These are phyloP conservation scores for Eutypa lata DNA, from an alignment of 2,329 filamentous ascomycete species.

Conservation along the genomic window DNA sequence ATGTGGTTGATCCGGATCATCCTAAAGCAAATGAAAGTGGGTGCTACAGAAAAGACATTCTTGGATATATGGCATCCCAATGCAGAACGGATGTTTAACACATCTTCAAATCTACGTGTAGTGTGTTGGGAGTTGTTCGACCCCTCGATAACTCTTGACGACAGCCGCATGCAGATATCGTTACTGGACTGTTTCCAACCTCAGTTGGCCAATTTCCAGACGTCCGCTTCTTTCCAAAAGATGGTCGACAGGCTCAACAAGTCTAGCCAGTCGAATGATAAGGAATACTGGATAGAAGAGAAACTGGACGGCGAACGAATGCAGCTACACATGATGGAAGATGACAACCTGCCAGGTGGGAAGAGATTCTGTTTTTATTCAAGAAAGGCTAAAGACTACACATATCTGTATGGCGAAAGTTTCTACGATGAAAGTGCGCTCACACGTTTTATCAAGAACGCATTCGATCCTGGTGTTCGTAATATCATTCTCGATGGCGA, in stretches of 20 bases:
- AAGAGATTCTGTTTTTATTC: conserved; percentile 86
- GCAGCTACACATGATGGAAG: conserved; percentile 87
- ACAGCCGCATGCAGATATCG: conserved; percentile 69
- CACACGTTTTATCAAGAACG: conserved; percentile 73
- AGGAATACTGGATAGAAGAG: conserved; percentile 93
- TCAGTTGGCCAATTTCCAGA: conserved; percentile 89
- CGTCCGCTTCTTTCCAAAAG: conserved; percentile 70
- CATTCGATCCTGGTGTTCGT: conserved; percentile 73
- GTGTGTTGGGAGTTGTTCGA: conserved; percentile 94
- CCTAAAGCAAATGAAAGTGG: conserved; percentile 70
- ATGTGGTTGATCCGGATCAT: conserved; percentile 95
- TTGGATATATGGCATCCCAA: conserved; percentile 81
- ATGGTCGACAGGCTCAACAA: conserved; percentile 64
- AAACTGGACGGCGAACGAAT: conserved; percentile 96
- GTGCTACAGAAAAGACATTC: conserved; percentile 84
- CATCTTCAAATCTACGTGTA: conserved; percentile 82
- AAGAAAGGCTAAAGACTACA: conserved; percentile 93
- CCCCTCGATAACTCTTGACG: conserved; percentile 67
- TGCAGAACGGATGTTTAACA: conserved; percentile 76
- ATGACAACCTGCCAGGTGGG: conserved; percentile 65
- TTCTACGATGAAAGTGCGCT: conserved; percentile 73
- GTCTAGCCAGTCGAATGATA: conserved; percentile 61
- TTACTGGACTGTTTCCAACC: conserved; percentile 97
- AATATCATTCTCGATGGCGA: conserved; percentile 94
- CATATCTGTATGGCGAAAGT: conserved; percentile 82